Evolutionary conservation across 441 rosid species (phyloP).

Genomic region (Populus tomentosa): DNA sequence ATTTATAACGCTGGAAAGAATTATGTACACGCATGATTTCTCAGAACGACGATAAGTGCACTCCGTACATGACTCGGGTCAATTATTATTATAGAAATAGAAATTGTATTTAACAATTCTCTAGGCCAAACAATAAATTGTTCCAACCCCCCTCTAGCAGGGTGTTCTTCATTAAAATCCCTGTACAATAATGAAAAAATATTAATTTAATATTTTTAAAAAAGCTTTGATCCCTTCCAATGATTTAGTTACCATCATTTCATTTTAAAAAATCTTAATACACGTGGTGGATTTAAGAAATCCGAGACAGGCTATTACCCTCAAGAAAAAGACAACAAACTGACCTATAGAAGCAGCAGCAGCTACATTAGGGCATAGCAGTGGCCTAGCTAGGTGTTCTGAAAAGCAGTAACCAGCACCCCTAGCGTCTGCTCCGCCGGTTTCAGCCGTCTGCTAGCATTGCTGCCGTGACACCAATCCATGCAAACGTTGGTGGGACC

Average conservation of each 20-base stretch:
- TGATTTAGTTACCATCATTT: not conserved
- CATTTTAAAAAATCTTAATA: not conserved
- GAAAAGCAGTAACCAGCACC: not conserved
- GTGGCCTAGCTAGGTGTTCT: not conserved
- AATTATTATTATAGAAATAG: too few species aligned
- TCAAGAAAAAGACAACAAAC: constrained; percentile 8
- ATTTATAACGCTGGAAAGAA: too few species aligned
- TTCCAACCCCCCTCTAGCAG: too few species aligned
- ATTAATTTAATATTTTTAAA: constrained; percentile 1
- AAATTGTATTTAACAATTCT: too few species aligned
- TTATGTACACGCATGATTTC: too few species aligned
- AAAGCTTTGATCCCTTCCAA: not conserved
- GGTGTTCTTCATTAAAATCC: too few species aligned
- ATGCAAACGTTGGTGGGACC: too few species aligned
- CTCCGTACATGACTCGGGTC: too few species aligned
- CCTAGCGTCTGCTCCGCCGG: constrained; percentile 26
- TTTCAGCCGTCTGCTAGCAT: constrained; percentile 20
- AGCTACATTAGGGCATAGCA: not conserved
- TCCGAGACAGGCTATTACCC: not conserved
- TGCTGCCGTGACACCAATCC: constrained; percentile 6
- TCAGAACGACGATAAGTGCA: too few species aligned
- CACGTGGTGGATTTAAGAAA: constrained; percentile 14
- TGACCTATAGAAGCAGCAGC: not conserved
- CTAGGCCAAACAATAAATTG: too few species aligned
- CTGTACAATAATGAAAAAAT: not conserved